Evolutionary conservation across 495 filamentous ascomycete species (phyloP), one percentile per base, ranked within the genome.

Genomic region (Ramalina intermedia): DNA sequence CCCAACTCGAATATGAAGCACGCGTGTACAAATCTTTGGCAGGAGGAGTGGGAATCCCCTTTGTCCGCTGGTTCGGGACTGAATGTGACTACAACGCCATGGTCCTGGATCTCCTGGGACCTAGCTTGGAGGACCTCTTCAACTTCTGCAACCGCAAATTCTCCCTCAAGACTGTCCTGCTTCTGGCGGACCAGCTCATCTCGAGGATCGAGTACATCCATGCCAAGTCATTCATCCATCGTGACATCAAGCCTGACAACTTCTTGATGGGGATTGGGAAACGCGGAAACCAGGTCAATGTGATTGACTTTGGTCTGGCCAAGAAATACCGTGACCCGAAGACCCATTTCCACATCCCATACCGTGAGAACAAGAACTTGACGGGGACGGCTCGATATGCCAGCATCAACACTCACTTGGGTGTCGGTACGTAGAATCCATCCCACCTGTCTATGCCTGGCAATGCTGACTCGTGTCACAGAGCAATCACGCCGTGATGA

Each of bases 81-180:
- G 93, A 99, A 69, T 99, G 93, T 68, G 93, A 99, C 70, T 99
- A 99, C 79, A 96, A 99, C 69, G 93, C 93, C 60, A 99, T 99
- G 93, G 93, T 99, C 43, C 83, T 99, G 55, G 93, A 99, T 61
- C 80, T 99, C 16, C 85, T 99, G 37, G 93, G 93, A 45, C 93
- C 93, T 50, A 94, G 86, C 64, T 73, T 99, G 73, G 93, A 99
- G 69, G 93, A 99, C 64, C 74, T 99, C n/a, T 99, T 99, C 87
- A 99, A 99, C 79, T 99, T 99, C 68, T 99, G 93, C 81, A 99
- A 96, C 79, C 83, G 93, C 63, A 99, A 99, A 66, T 99, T 96
- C 76, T 95, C 91, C 9, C 70, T 99, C 55, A 99, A 99, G 83
- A 99, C 93, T n/a, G 93, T 99, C 37, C 72, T 99, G 14, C 80